Base-by-base conservation (phyloP, 2,329 filamentous ascomycete species). In the Claviceps monticola region DNA sequence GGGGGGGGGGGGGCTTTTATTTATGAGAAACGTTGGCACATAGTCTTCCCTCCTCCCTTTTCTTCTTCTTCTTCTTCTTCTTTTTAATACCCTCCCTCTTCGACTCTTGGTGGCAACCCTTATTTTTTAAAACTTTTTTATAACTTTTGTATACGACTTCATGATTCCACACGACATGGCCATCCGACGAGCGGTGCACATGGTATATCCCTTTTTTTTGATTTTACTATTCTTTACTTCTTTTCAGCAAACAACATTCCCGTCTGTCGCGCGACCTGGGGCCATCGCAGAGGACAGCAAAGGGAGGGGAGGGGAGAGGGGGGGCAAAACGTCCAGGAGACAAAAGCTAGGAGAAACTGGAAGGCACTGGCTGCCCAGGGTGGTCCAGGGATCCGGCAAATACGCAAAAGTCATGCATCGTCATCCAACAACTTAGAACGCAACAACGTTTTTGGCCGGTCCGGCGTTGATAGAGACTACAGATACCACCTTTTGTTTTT, bases 361-460 rank as follows among this genome's bases (percentile, higher is more conserved):
- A 19, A 46, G 39, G 29, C 17, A 45, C 21, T 34, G 17, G 46
- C 26, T 29, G 26, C 26, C 26, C 26, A 29, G 26, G 21, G 21
- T 21, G 26, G 26, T 29, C 26, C 26, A 29, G 8, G 26, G 8
- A 29, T 9, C 26, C 9, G 46, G 38, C 26, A 16, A 41, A 37
- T 17, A 39, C n/a, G 34, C 43, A 38, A 46, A 21, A 51, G 36
- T 37, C 42, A 42, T 36, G 42, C 46, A 54, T 46, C 34, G 47
- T 42, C 49, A 45, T 49, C 23, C 47, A 54, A 29, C 26, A 29
- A 29, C 26, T 48, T 47, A 54, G 55, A 56, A 54, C 52, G 46
- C 47, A 55, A 54, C 51, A 50, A 49, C 53, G 56, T 58, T 54
- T 51, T 53, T 52, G 55, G 55, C 53, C 54, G 56, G 57, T 54